phyloP scores from a whole-genome alignment of 495 filamentous ascomycete genomes.

The Talaromyces ruber region DNA sequence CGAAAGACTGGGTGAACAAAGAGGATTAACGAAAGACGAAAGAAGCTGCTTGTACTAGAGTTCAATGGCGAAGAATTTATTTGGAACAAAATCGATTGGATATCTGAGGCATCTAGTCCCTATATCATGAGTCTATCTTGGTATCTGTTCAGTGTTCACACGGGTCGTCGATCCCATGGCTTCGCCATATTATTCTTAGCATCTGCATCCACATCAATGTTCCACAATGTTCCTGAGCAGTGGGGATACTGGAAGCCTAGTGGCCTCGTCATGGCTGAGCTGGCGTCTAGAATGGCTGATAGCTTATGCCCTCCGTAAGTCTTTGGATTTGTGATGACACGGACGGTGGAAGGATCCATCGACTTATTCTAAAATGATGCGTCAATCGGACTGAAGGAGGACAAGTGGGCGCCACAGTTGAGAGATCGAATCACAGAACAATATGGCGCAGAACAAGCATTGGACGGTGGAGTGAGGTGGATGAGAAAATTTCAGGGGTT shows the following conservation, averaged over 20 bases:
- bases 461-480: neutral
- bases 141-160: neutral
- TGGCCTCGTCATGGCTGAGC: slow-evolving; percentile 3
- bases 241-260: neutral
- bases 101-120: neutral
- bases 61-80: neutral
- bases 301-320: neutral
- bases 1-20: neutral
- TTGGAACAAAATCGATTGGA: neutral
- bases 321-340: neutral
- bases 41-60: neutral
- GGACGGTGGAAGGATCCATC: neutral
- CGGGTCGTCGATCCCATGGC: neutral
- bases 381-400: neutral
- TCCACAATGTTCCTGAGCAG: neutral
- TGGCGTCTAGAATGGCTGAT: neutral
- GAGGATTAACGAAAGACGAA: neutral
- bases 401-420: neutral
- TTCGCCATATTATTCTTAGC: neutral
- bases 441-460: neutral
- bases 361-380: neutral
- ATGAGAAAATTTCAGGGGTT: neutral
- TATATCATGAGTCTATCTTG: neutral
- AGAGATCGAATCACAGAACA: neutral
- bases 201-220: neutral